A percentile compares a stretch with the other conserved stretches of the same genome.
Evolutionary conservation across 2,329 filamentous ascomycete species (phyloP).

Genomic region (Exophiala viscosa): DNA sequence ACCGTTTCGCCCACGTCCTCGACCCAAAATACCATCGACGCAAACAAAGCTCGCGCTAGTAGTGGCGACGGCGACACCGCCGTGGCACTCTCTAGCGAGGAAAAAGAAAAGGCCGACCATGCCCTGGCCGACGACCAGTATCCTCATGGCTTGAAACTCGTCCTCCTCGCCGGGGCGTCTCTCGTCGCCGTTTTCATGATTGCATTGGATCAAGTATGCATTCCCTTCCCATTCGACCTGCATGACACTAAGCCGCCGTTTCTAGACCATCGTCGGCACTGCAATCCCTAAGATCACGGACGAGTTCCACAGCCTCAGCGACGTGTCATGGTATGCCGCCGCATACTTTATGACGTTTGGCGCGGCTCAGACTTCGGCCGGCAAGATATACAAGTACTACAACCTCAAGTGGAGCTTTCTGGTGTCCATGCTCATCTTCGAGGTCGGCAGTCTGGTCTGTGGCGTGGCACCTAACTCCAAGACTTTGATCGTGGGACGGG

Average conservation of each 20-base stretch:
- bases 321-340: conserved; percentile 37
- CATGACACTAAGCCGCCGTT: not conserved
- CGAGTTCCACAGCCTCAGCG: conserved; percentile 37
- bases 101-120: not conserved
- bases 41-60: no score
- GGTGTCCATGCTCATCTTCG: conserved; percentile 40
- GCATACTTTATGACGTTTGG: conserved; percentile 44
- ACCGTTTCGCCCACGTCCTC: not conserved
- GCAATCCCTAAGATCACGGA: conserved; percentile 26
- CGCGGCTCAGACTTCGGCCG: conserved; percentile 43
- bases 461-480: conserved; percentile 48
- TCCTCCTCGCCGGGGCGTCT: not conserved
- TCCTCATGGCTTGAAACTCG: conserved; percentile 3
- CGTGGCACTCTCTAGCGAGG: not conserved
- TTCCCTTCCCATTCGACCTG: no score
- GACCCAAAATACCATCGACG: not conserved
- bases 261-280: conserved; percentile 27
- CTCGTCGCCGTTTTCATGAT: conserved; percentile 1
- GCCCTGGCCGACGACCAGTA: conserved; percentile 1
- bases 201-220: conserved; percentile 1
- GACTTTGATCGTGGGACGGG: conserved; percentile 50
- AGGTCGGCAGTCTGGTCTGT: conserved; percentile 51
- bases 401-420: conserved; percentile 36
- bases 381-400: conserved; percentile 47
- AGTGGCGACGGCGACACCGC: not conserved